Conservation (phyloP, 1,139 yeast species). For the Eremothecium gossypii region DNA sequence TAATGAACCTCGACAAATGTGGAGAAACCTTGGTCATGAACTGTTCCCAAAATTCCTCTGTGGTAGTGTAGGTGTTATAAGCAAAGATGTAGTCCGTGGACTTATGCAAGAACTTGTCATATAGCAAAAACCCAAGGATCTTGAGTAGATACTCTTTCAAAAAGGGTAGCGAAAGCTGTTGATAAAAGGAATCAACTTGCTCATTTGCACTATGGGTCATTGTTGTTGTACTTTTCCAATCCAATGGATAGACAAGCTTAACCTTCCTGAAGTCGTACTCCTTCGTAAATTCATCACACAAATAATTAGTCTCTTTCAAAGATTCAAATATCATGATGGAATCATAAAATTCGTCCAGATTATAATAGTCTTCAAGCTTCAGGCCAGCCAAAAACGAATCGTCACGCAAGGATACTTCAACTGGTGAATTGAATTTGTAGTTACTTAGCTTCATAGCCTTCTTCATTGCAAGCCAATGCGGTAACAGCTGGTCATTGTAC, state of each 20-base stretch:
- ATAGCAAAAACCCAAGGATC: conserved; percentile 66
- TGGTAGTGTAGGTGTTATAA: conserved; percentile 41
- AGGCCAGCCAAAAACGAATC: conserved; percentile 22
- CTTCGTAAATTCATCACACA: conserved; percentile 55
- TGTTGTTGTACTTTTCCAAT: conserved; percentile 30
- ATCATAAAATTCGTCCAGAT: conserved; percentile 67
- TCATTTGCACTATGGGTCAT: conserved; percentile 17
- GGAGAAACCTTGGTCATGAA: conserved; percentile 53
- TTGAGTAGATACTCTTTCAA: conserved; percentile 51
- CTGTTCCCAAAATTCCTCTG: conserved; percentile 75
- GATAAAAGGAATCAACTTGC: conserved; percentile 20
- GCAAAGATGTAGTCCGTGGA: conserved; percentile 50
- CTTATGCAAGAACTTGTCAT: conserved; percentile 58
- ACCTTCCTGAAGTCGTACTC: conserved; percentile 71
- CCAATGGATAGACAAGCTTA: conserved; percentile 57
- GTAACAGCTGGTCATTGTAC: conserved; percentile 43
- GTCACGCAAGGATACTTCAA: conserved; percentile 65
- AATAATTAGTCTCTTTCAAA: conserved; percentile 51
- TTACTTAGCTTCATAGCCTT: conserved; percentile 39
- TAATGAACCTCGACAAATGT: conserved; percentile 33
- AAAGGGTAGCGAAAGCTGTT: conserved; percentile 24
- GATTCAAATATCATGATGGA: conserved; percentile 75
- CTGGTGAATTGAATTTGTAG: conserved; percentile 76
- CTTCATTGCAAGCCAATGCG: conserved; percentile 26
- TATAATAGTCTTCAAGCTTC: conserved; percentile 29